phyloP scores from a whole-genome alignment of 2,329 filamentous ascomycete genomes.

The Diaporthe helianthi region DNA sequence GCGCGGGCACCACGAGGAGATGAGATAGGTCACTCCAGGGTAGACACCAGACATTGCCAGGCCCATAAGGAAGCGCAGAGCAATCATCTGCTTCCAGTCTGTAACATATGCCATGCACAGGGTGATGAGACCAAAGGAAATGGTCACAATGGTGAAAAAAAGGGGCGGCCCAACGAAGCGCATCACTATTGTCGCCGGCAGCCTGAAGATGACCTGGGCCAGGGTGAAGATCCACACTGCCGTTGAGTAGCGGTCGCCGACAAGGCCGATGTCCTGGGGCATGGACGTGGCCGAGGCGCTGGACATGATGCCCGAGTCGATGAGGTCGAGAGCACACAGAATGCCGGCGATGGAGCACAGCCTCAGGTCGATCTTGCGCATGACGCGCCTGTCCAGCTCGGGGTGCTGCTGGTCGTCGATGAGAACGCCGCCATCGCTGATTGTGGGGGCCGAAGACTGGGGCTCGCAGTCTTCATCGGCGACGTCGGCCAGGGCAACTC shows the following conservation, averaged over 20 bases:
- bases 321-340: slow-evolving; percentile 72
- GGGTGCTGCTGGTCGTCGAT: slow-evolving; percentile 37
- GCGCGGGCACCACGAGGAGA: slow-evolving; percentile 62
- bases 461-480: background rate
- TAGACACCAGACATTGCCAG: slow-evolving; percentile 66
- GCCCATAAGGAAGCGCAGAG: slow-evolving; percentile 68
- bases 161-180: slow-evolving; percentile 68
- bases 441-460: background rate
- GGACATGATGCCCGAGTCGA: slow-evolving; percentile 71
- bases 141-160: slow-evolving; percentile 67
- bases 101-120: slow-evolving; percentile 72
- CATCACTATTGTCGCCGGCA: slow-evolving; percentile 72
- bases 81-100: slow-evolving; percentile 75
- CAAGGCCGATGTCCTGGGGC: slow-evolving; percentile 67
- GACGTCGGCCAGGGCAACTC: background rate
- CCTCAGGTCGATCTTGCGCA: slow-evolving; percentile 70
- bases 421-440: slow-evolving; percentile 31
- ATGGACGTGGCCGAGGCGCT: slow-evolving; percentile 74
- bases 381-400: slow-evolving; percentile 54
- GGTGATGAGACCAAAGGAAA: slow-evolving; percentile 69
- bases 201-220: slow-evolving; percentile 70
- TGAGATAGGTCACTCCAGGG: slow-evolving; percentile 58
- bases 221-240: slow-evolving; percentile 78
- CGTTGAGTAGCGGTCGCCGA: slow-evolving; percentile 71
- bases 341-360: slow-evolving; percentile 75